phyloP scores from a whole-genome alignment of 2,329 filamentous ascomycete species.

The Sporothrix globosa region DNA sequence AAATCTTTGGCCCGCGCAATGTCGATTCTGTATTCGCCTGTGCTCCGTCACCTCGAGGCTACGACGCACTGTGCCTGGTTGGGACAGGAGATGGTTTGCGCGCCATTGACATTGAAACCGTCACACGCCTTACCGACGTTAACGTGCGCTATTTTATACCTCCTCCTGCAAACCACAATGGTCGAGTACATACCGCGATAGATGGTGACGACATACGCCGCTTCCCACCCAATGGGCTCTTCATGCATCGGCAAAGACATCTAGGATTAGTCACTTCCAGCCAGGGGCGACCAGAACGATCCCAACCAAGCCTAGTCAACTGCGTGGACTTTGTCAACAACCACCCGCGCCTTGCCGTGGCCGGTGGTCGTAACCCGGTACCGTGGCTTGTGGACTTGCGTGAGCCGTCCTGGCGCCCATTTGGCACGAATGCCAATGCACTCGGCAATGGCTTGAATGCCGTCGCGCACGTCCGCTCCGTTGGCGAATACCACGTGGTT shows the following conservation, averaged over 20 bases:
- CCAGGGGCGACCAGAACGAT: neutral
- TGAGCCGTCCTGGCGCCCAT: constrained; percentile 34
- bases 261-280: neutral
- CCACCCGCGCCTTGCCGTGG: constrained; percentile 52
- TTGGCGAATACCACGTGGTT: constrained; percentile 56
- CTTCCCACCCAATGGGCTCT: neutral
- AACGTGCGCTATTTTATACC: neutral
- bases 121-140: constrained; percentile 13
- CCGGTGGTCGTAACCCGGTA: constrained; percentile 53
- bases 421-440: neutral
- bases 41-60: constrained; percentile 48
- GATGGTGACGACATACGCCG: neutral
- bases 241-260: constrained; percentile 6
- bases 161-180: no score
- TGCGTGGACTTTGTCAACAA: constrained; percentile 34
- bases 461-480: constrained; percentile 52
- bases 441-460: neutral
- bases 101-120: constrained; percentile 38
- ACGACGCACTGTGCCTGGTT: constrained; percentile 50
- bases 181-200: no score
- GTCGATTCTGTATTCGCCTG: constrained; percentile 45
- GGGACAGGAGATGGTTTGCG: constrained; percentile 54
- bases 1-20: neutral
- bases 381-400: constrained; percentile 55
- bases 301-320: neutral